These are phyloP conservation scores for Spatholobus suberectus DNA, from an alignment of 306 rosid genomes.

Conservation along the genomic window DNA sequence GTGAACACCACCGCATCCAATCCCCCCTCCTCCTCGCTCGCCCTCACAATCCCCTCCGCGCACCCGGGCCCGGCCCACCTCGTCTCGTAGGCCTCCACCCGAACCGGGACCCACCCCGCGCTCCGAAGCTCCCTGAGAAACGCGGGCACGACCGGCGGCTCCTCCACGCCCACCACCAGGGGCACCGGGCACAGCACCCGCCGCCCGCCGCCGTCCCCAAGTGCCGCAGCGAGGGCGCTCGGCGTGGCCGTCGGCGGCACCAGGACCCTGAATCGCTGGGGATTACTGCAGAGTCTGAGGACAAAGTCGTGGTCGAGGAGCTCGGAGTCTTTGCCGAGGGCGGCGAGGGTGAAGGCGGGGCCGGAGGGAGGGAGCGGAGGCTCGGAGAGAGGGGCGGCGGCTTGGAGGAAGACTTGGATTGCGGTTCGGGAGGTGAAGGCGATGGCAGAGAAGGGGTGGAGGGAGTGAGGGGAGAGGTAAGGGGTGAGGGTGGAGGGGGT, in stretches of 20 bases:
- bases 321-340: conserved; percentile 79
- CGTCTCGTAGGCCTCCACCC: conserved; percentile 78
- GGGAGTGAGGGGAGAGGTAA: conserved; percentile 53
- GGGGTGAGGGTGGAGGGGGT: conserved; percentile 56
- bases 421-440: conserved; percentile 83
- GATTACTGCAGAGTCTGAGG: conserved; percentile 41
- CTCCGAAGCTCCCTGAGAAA: conserved; percentile 58
- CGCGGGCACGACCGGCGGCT: conserved; percentile 76
- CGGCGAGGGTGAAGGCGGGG: conserved; percentile 61
- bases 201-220: conserved; percentile 57
- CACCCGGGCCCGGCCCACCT: conserved; percentile 69
- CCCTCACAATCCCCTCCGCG: conserved; percentile 59
- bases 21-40: conserved; percentile 42
- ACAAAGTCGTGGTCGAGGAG: conserved; percentile 54
- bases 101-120: conserved; percentile 57
- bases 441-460: conserved; percentile 63
- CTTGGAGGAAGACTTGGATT: conserved; percentile 58
- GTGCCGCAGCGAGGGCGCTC: conserved; percentile 47
- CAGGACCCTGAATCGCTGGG: conserved; percentile 46
- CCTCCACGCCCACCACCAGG: conserved; percentile 56
- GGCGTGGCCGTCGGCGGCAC: conserved; percentile 71
- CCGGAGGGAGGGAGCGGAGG: conserved; percentile 60
- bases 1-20: conserved; percentile 76
- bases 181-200: conserved; percentile 70
- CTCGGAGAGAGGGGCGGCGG: conserved; percentile 40